These are phyloP conservation scores for Trichoderma sp. DNA, from an alignment of 2,329 filamentous ascomycete genomes.

Conservation along the genomic window DNA sequence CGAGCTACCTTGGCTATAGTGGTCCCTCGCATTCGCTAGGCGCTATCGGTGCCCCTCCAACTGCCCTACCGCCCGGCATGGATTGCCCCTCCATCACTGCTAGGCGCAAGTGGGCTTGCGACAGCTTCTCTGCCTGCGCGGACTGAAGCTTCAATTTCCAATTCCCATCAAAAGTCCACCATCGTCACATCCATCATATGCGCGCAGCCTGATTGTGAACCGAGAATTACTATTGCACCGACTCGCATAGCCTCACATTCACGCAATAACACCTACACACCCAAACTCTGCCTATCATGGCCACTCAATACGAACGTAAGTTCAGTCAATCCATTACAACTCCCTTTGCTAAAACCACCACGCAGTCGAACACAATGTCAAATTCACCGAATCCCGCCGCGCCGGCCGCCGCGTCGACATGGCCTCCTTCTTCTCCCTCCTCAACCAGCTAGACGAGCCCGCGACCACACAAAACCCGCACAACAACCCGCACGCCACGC, in stretches of 20 bases:
- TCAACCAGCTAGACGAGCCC: conserved; percentile 52
- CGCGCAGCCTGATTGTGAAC: background rate
- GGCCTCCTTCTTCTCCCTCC: conserved; percentile 62
- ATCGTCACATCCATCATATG: background rate
- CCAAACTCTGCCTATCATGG: conserved; percentile 42
- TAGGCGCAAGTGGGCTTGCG: conserved; percentile 7
- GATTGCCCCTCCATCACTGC: conserved; percentile 1
- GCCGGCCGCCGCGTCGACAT: conserved; percentile 61
- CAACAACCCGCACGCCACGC: conserved; percentile 58
- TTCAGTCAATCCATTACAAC: too few relatives aligned
- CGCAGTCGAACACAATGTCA: conserved; percentile 67
- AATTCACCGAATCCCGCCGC: conserved; percentile 42
- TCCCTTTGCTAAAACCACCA: background rate
- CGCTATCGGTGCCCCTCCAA: background rate
- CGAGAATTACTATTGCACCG: background rate
- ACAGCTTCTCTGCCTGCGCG: conserved; percentile 22
- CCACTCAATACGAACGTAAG: conserved; percentile 59
- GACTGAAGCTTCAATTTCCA: background rate
- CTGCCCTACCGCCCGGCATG: background rate
- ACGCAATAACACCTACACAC: background rate
- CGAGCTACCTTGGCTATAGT: background rate
- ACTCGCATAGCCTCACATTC: background rate
- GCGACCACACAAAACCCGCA: conserved; percentile 37
- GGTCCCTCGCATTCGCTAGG: background rate
- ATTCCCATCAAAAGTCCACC: background rate